A percentile compares a stretch with the other conserved stretches of the same genome.
Evolutionary conservation across 2,329 filamentous ascomycete genomes (phyloP).

Genomic region (Didymella exigua): DNA sequence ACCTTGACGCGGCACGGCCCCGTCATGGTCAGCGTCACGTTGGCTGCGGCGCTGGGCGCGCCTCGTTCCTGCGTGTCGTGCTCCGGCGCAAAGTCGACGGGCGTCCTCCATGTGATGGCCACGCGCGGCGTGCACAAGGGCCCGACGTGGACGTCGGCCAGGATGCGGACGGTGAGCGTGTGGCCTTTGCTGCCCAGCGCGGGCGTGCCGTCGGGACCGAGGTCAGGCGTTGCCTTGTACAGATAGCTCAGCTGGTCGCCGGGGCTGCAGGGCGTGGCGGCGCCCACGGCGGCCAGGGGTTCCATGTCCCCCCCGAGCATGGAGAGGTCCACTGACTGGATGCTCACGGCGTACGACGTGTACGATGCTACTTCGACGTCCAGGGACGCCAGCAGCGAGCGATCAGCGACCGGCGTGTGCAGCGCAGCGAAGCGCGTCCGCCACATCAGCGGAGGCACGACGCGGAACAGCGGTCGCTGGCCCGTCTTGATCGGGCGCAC

Average conservation of each 20-base stretch:
- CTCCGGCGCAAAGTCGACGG: slow-evolving; percentile 67
- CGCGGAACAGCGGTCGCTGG: slow-evolving; percentile 65
- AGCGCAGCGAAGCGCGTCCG: slow-evolving; percentile 74
- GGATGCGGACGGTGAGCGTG: slow-evolving; percentile 63
- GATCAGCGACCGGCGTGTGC: slow-evolving; percentile 58
- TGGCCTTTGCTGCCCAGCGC: slow-evolving; percentile 50
- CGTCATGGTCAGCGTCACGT: slow-evolving; percentile 76
- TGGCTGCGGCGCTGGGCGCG: slow-evolving; percentile 58
- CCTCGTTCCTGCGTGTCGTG: slow-evolving; percentile 46
- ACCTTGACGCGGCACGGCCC: slow-evolving; percentile 65
- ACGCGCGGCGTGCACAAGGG: slow-evolving; percentile 65
- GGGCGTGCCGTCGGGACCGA: slow-evolving; percentile 54
- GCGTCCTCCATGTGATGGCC: slow-evolving; percentile 70
- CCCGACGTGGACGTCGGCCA: slow-evolving; percentile 63
- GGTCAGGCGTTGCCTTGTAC: slow-evolving; percentile 63
- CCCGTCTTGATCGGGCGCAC: slow-evolving; percentile 69
- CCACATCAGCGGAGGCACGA: slow-evolving; percentile 73
- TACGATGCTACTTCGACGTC: slow-evolving; percentile 76
- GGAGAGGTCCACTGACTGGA: slow-evolving; percentile 64
- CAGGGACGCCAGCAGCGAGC: slow-evolving; percentile 69
- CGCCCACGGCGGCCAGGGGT: slow-evolving; percentile 56
- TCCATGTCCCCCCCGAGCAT: slow-evolving; percentile 65
- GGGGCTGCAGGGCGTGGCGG: slow-evolving; percentile 66
- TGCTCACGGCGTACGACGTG: slow-evolving; percentile 68
- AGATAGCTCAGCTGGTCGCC: slow-evolving; percentile 78